phyloP scores from a whole-genome alignment of 257 asterid genomes.

The Penstemon barbatus region DNA sequence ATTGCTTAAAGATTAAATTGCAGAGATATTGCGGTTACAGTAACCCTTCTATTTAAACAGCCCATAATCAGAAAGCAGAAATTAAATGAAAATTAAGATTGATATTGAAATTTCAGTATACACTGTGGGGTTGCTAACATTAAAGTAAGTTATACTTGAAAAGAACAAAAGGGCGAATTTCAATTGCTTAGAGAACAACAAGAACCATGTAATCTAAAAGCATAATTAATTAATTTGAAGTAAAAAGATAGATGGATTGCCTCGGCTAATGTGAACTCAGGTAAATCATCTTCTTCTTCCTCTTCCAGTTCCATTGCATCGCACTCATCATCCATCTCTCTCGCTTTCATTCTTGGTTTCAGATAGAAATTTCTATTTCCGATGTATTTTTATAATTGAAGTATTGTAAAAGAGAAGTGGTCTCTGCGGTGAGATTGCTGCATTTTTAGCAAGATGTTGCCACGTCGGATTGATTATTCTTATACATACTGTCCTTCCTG shows the following conservation, averaged over 20 bases:
- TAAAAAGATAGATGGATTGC: constrained; percentile 29
- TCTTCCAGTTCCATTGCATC: constrained; percentile 37
- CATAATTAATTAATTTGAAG: constrained; percentile 11
- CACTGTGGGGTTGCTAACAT: constrained; percentile 17
- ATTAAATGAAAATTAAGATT: background rate
- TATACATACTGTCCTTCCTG: too few relatives aligned
- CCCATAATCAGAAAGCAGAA: constrained; percentile 8
- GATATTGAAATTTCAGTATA: background rate
- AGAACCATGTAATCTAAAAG: background rate
- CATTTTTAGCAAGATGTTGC: constrained; percentile 24
- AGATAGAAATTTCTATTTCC: background rate
- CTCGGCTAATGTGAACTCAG: constrained; percentile 69
- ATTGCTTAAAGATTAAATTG: constrained; percentile 16
- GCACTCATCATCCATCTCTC: constrained; percentile 29
- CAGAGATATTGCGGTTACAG: constrained; percentile 1
- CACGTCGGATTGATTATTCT: background rate
- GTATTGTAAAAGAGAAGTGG: constrained; percentile 1
- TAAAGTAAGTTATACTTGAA: too few relatives aligned
- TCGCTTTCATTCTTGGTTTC: constrained; percentile 13
- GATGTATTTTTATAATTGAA: constrained; percentile 7
- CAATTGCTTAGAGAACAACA: too few relatives aligned
- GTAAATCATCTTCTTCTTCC: constrained; percentile 23
- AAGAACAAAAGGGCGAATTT: background rate
- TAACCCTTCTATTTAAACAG: constrained; percentile 3
- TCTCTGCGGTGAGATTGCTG: constrained; percentile 38